Evolutionary conservation across 768 basidiomycete species (phyloP), one percentile per base, ranked within the genome.

Genomic region (Terana coerulea): DNA sequence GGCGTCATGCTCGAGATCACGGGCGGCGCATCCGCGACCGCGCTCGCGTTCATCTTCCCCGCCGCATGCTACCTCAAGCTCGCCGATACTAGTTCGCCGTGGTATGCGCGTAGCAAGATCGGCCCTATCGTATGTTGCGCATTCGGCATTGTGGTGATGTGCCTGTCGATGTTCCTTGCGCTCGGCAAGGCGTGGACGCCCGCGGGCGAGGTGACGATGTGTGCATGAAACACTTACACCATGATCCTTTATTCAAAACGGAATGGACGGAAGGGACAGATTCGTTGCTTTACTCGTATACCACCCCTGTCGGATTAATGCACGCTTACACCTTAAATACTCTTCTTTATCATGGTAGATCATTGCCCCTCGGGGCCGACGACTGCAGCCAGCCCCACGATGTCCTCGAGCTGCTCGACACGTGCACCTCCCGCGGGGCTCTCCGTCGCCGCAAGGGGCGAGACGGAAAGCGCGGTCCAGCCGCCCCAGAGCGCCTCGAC

Each of bases 1-100:
- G 97, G 97, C n/a, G 87, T 98, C 39, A 97, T 95, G 72, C 84
- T 99, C 33, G 97, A 99, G 72, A 88, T 99, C 37, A 95, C 94
- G 0, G 97, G 97, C n/a, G 95, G 95, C n/a, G 79, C 91, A 10
- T 91, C 91, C 12, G 91, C 91, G 5, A 92, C 93, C 0, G 83
- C 92, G 0, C 78, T 98, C 9, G 95, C 95, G 3, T 98, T 86
- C 71, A 93, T 98, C 57, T 93, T 93, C 64, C 88, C 92, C 9
- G 86, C 92, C 0, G 84, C 81, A 2, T 95, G 92, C 66, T 93
- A 89, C 72, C 70, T 91, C 61, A 87, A 87, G 65, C 81, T 95
- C 41, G 64, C 76, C 11, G 78, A 84, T 55, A 67, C 74, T 40
- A 67, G 66, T 8, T 58, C 69, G 15, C 82, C 83, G 15, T 87